phyloP scores from a whole-genome alignment of 768 basidiomycete genomes.

The Wakefieldia striispora region DNA sequence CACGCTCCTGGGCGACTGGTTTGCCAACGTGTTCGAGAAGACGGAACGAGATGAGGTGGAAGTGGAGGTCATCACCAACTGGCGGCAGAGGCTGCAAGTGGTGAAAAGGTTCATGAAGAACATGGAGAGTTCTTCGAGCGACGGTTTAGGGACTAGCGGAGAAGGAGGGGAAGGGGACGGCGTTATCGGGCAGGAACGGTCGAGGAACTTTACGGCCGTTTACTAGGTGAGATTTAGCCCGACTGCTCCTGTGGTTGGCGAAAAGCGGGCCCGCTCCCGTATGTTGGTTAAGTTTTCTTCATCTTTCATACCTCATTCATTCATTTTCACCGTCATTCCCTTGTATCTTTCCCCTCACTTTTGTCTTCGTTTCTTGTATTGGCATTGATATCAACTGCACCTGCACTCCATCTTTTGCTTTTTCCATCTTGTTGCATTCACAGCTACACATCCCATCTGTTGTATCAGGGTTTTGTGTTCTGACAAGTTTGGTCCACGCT shows the following conservation, averaged over 20 bases:
- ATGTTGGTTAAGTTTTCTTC: not conserved
- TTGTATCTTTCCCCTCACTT: not conserved
- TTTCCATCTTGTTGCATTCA: conserved; percentile 14
- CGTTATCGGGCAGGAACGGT: conserved; percentile 51
- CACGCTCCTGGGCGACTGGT: conserved; percentile 85
- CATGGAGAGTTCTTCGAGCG: conserved; percentile 19
- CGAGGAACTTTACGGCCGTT: conserved; percentile 56
- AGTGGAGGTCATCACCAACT: conserved; percentile 85
- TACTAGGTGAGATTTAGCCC: conserved; percentile 33
- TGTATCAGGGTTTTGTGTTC: conserved; percentile 11
- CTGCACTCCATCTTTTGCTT: conserved; percentile 3
- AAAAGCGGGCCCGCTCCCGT: conserved; percentile 3
- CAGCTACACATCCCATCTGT: conserved; percentile 1
- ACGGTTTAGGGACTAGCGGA: conserved; percentile 16
- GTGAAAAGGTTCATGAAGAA: conserved; percentile 63
- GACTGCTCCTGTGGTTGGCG: not conserved
- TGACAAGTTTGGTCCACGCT: not conserved
- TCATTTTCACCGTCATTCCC: conserved; percentile 12
- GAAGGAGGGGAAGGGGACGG: conserved; percentile 32
- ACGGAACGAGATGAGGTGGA: conserved; percentile 69
- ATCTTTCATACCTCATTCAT: not conserved
- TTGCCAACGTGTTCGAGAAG: conserved; percentile 76
- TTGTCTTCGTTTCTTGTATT: conserved; percentile 6
- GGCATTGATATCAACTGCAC: conserved; percentile 12
- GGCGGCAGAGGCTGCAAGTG: conserved; percentile 76